A percentile compares a stretch with the other conserved stretches of the same genome.
Conservation (phyloP, 371 early-diverging fungal species). For the Mucor irregularis region DNA sequence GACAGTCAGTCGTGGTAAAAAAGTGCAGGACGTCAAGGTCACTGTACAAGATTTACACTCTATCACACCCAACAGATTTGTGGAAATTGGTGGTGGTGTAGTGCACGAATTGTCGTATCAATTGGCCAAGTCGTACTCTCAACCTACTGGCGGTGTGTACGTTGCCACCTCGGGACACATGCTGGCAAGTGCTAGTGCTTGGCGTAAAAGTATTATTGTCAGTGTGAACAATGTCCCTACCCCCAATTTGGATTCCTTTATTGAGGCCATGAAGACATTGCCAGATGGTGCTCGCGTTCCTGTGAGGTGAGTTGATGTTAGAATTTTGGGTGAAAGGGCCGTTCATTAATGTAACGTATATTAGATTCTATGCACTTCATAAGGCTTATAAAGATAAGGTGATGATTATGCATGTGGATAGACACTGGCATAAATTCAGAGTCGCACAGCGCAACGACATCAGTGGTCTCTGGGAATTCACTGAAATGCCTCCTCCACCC, state of each 20-base stretch:
- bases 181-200: slow-evolving; percentile 64
- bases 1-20: slow-evolving; percentile 71
- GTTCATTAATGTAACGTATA: background rate
- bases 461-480: slow-evolving; percentile 85
- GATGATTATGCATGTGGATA: slow-evolving; percentile 80
- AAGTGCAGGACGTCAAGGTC: slow-evolving; percentile 53
- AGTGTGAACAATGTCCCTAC: slow-evolving; percentile 74
- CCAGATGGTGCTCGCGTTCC: slow-evolving; percentile 86
- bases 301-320: slow-evolving; percentile 34
- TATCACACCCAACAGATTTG: slow-evolving; percentile 70
- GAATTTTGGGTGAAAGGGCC: background rate
- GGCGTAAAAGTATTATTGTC: slow-evolving; percentile 67
- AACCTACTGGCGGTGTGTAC: slow-evolving; percentile 81
- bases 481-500: slow-evolving; percentile 67
- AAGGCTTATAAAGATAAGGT: slow-evolving; percentile 73
- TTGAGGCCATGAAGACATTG: slow-evolving; percentile 62
- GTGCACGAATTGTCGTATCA: slow-evolving; percentile 88
- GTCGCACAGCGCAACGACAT: slow-evolving; percentile 72
- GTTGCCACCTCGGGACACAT: slow-evolving; percentile 78
- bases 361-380: slow-evolving; percentile 72
- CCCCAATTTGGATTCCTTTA: slow-evolving; percentile 81
- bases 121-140: slow-evolving; percentile 75
- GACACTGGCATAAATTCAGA: slow-evolving; percentile 85
- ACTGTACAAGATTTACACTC: slow-evolving; percentile 79
- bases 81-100: slow-evolving; percentile 88